Conservation (phyloP, 148 eudicot species). For the Diospyros kaki region DNA sequence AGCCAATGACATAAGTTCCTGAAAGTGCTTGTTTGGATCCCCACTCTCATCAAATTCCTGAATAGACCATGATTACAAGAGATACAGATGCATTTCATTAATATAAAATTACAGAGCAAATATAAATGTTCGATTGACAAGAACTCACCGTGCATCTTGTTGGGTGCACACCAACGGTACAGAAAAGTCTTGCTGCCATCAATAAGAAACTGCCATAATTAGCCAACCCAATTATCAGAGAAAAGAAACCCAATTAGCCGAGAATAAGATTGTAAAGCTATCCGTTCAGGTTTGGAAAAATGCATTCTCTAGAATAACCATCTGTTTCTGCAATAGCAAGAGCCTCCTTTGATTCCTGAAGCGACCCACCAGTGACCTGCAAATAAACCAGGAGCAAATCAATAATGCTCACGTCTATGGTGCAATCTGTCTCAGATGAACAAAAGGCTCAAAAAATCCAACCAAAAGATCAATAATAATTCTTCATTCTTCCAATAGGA, state of each 20-base stretch:
- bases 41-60: conserved; percentile 98
- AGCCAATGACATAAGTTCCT: conserved; percentile 77
- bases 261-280: background rate
- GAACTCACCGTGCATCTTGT: conserved; percentile 83
- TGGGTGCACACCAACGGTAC: conserved; percentile 99
- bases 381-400: conserved; percentile 10
- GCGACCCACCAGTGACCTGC: conserved; percentile 99
- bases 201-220: conserved; percentile 19
- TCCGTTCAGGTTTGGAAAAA: conserved; percentile 1
- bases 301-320: conserved; percentile 38
- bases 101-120: background rate
- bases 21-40: conserved; percentile 84
- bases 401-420: background rate
- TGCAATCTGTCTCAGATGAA: background rate
- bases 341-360: conserved; percentile 91
- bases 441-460: conserved; percentile 8
- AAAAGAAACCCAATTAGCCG: background rate
- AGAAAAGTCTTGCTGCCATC: conserved; percentile 80
- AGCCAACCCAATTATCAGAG: conserved; percentile 10
- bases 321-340: conserved; percentile 96
- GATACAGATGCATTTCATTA: conserved; percentile 7
- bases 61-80: conserved; percentile 7
- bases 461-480: background rate
- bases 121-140: conserved; percentile 3
- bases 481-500: too few species aligned